phyloP scores from a whole-genome alignment of 192 early-diverging fungal genomes.

The Rhizoclosmatium globosum region DNA sequence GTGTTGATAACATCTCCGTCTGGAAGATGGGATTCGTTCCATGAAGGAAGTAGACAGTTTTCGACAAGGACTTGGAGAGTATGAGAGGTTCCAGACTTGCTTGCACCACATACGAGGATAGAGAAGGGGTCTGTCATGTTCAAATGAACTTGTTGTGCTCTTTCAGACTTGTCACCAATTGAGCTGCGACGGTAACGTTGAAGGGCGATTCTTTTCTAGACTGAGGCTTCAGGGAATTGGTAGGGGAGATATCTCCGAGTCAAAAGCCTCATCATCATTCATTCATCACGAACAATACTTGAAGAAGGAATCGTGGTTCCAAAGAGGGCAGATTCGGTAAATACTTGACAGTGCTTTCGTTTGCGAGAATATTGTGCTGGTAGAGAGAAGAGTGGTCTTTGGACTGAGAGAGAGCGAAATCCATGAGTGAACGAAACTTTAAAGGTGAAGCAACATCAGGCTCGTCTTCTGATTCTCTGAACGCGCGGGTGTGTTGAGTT shows the following conservation, averaged over 20 bases:
- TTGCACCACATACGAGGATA: conserved; percentile 32
- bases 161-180: not conserved
- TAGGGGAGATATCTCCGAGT: not conserved
- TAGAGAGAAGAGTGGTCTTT: not conserved
- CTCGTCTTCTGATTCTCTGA: too few species aligned
- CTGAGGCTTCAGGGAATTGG: not conserved
- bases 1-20: not conserved
- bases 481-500: too few species aligned
- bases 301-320: not conserved
- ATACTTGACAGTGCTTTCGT: not conserved
- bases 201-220: not conserved
- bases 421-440: not conserved
- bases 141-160: conserved; percentile 25
- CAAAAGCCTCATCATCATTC: not conserved
- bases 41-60: conserved; percentile 31
- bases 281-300: not conserved
- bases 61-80: conserved; percentile 37
- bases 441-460: too few species aligned
- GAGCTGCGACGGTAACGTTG: not conserved
- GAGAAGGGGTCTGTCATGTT: conserved; percentile 46
- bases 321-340: not conserved
- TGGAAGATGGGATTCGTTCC: conserved; percentile 3
- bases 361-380: not conserved
- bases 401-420: not conserved
- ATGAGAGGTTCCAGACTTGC: conserved; percentile 42